Evolutionary conservation across 2,329 filamentous ascomycete genomes (phyloP), one percentile per base, ranked within the genome.

Genomic region (Aspergillus sergii): DNA sequence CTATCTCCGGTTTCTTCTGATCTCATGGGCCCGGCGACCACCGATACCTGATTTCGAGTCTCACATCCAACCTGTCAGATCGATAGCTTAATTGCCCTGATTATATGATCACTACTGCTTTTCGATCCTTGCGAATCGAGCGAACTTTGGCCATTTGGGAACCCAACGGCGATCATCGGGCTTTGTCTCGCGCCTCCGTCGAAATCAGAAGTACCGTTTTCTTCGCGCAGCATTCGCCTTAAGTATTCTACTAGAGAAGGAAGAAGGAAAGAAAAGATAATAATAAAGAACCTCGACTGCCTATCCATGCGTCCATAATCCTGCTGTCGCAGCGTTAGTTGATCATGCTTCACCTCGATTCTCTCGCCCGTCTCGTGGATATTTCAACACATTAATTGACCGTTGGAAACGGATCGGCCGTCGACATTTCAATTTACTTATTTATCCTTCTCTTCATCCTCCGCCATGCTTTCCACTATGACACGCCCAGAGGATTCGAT

Each of bases 401-500:
- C 43, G 45, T 57, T 55, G 43, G 26, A 41, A 14, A 57, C 16
- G 21, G 30, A n/a, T 5, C 19, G 16, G n/a, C 41, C 8, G n/a
- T 23, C n/a, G 26, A 45, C 12, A 50, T 34, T 57, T 50, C 12
- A 26, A 21, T 51, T 48, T 54, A 32, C 21, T 32, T 62, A 30
- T 54, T 34, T 43, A 30, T 59, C 34, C 4, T 55, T 34, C 11
- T 21, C 32, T 61, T 45, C 21, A 28, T 51, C 43, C 46, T 61
- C 62, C 58, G 64, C 45, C 57, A 73, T 75, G 72, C 67, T 77
- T 62, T 70, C 73, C 64, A 72, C 74, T 53, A 80, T 79, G 75
- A 66, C 68, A 61, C 76, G 76, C 59, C 69, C 75, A 50, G 78
- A 80, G 62, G 78, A 80, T 64, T 75, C 73, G 14, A 67, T 76